A percentile compares a stretch with the other conserved stretches of the same genome.
Conservation (phyloP, 208 protist genomes). For the Trypanosoma lewisi region DNA sequence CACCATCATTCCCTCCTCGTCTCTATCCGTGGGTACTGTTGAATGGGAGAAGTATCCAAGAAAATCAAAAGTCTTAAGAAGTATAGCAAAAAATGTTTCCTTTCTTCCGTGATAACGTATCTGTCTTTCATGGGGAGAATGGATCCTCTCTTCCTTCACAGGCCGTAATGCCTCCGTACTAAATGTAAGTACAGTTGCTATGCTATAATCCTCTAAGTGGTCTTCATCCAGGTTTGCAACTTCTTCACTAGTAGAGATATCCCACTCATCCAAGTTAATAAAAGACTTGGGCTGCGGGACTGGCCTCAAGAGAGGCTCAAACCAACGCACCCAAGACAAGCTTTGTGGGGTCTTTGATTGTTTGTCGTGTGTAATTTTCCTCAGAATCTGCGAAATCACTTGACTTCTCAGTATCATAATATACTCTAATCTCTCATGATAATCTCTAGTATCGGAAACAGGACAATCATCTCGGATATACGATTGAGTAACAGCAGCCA, state of each 20-base stretch:
- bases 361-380: conserved; percentile 40
- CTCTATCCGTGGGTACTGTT: conserved; percentile 19
- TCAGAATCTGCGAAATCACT: conserved; percentile 68
- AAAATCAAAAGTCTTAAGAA: conserved; percentile 88
- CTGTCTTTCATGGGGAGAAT: conserved; percentile 9
- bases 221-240: conserved; percentile 36
- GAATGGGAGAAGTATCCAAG: conserved; percentile 88
- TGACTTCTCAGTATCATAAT: conserved; percentile 73
- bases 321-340: conserved; percentile 86
- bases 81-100: conserved; percentile 77
- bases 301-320: conserved; percentile 48
- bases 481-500: conserved; percentile 79
- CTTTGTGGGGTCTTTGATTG: conserved; percentile 39
- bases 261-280: conserved; percentile 85
- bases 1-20: conserved; percentile 15
- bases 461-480: conserved; percentile 84
- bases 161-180: conserved; percentile 24
- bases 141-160: conserved; percentile 7
- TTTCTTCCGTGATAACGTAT: conserved; percentile 56
- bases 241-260: conserved; percentile 32
- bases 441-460: conserved; percentile 72
- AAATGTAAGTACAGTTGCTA: conserved; percentile 50
- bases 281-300: conserved; percentile 37
- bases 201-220: conserved; percentile 50
- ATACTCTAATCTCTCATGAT: conserved; percentile 51